Evolutionary conservation across 495 filamentous ascomycete species (phyloP).

Genomic region (Oidiodendron maius): DNA sequence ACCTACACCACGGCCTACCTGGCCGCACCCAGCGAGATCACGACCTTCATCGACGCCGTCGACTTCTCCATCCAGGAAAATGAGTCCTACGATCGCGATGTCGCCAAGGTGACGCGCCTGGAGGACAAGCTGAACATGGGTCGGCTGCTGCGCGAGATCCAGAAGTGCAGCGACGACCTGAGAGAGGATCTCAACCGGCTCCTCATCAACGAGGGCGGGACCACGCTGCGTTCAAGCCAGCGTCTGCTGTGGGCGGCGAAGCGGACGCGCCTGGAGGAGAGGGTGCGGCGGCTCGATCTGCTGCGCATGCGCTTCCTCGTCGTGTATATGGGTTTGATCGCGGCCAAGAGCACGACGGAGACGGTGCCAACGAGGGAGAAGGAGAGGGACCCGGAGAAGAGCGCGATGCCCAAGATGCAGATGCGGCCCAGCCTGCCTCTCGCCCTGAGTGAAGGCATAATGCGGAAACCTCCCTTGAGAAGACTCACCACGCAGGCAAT

Average conservation of each 20-base stretch:
- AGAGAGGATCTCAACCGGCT: constrained; percentile 42
- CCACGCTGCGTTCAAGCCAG: constrained; percentile 37
- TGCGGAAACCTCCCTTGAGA: constrained; percentile 33
- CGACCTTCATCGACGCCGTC: constrained; percentile 41
- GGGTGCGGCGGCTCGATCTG: constrained; percentile 52
- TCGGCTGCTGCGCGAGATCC: constrained; percentile 44
- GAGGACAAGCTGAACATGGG: constrained; percentile 46
- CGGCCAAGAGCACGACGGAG: constrained; percentile 31
- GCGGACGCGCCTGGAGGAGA: constrained; percentile 37
- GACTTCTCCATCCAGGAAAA: constrained; percentile 44
- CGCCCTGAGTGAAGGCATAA: constrained; percentile 33
- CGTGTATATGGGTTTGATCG: constrained; percentile 47
- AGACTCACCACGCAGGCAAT: constrained; percentile 38
- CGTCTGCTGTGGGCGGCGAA: constrained; percentile 43
- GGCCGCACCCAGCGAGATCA: constrained; percentile 41
- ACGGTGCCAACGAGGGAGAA: constrained; percentile 21
- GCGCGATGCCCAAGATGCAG: constrained; percentile 9
- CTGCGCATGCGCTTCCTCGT: constrained; percentile 53
- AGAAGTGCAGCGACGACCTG: constrained; percentile 47
- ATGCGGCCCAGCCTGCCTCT: constrained; percentile 16
- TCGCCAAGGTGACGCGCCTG: constrained; percentile 40
- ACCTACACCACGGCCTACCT: constrained; percentile 40
- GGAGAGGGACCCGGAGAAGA: constrained; percentile 31
- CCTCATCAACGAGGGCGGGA: constrained; percentile 35
- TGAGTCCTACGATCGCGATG: constrained; percentile 49